Conservation (phyloP, 1,139 yeast species). For the Hemisphaericaspora xylanilytica region DNA sequence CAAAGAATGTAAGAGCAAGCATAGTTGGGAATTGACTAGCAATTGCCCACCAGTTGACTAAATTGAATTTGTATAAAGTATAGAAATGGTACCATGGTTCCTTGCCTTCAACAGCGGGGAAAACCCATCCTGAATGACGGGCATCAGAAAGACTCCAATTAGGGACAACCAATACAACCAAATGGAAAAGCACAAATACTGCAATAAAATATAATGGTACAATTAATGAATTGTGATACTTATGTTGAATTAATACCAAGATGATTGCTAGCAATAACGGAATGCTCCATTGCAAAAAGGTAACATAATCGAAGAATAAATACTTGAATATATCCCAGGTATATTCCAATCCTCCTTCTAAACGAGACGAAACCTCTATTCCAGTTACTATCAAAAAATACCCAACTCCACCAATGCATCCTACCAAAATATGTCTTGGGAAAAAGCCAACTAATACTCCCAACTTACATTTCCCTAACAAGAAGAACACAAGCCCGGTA, state of each 20-base stretch:
- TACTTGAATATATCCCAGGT: slow-evolving; percentile 52
- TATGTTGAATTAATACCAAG: slow-evolving; percentile 61
- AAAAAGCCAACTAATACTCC: slow-evolving; percentile 92
- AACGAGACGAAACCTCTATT: slow-evolving; percentile 79
- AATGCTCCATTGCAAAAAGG: slow-evolving; percentile 65
- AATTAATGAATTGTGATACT: slow-evolving; percentile 67
- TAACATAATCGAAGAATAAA: slow-evolving; percentile 37
- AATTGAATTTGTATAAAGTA: slow-evolving; percentile 60
- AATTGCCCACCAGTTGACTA: slow-evolving; percentile 73
- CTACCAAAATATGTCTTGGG: slow-evolving; percentile 93
- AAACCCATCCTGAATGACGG: slow-evolving; percentile 81
- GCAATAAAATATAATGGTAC: slow-evolving; percentile 79
- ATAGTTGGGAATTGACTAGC: slow-evolving; percentile 79
- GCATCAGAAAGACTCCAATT: slow-evolving; percentile 58
- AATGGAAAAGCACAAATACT: slow-evolving; percentile 69
- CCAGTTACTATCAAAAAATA: slow-evolving; percentile 89
- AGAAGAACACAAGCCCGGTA: slow-evolving; percentile 78
- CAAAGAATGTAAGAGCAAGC: slow-evolving; percentile 94
- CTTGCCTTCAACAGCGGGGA: slow-evolving; percentile 59
- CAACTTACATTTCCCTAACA: slow-evolving; percentile 71
- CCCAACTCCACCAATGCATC: slow-evolving; percentile 98
- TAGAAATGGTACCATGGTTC: slow-evolving; percentile 92
- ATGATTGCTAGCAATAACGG: slow-evolving; percentile 65
- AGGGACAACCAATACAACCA: slow-evolving; percentile 64
- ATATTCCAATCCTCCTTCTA: slow-evolving; percentile 71